Evolutionary conservation across 148 eudicot species (phyloP), one percentile per base, ranked within the genome.

Genomic region (Cornus florida): DNA sequence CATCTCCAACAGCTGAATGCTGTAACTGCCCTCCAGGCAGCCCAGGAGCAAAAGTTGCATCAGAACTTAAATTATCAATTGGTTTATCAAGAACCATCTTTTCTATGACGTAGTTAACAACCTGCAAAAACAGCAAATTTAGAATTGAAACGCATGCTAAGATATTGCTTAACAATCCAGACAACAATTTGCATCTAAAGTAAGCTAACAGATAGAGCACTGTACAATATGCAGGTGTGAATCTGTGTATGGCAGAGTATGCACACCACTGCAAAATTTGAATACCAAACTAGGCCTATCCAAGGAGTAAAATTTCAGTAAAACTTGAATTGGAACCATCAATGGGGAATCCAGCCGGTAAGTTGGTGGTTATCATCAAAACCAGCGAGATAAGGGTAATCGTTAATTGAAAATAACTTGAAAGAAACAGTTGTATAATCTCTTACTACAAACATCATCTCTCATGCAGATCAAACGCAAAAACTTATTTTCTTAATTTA

Each of bases 1-100:
- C 91, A 79, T 92, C 99, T 77, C 82, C 86, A 38, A 83, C 64
- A 76, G 77, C 82, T 77, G 90, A 77, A 81, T 79, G 83, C 74
- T 86, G 86, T 83, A 91, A 77, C 50, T 88, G 90, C 32, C 84
- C 94, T 75, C 97, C 97, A 71, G 84, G 75, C 57, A 82, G 50
- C 57, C 90, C 89, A 76, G 92, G 79, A 80, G 86, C 65, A 84
- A 88, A 87, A 48, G 89, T 79, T 67, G 88, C 93, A 84, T 94
- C 98, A 35, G 88, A 75, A 78, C 79, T 75, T 78, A 80, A 38
- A 81, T 77, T 82, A 82, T 92, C 98, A 72, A 85, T 57, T 35
- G 98, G 88, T 84, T 96, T 92, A 75, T 96, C 99, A 33, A 87
- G 91, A 75, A 96, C 92, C 94, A 94, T 88, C 88, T 96, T 96